These are phyloP conservation scores for Saccharomyces hybrid DNA, from an alignment of 1,139 yeast species.

Conservation along the genomic window DNA sequence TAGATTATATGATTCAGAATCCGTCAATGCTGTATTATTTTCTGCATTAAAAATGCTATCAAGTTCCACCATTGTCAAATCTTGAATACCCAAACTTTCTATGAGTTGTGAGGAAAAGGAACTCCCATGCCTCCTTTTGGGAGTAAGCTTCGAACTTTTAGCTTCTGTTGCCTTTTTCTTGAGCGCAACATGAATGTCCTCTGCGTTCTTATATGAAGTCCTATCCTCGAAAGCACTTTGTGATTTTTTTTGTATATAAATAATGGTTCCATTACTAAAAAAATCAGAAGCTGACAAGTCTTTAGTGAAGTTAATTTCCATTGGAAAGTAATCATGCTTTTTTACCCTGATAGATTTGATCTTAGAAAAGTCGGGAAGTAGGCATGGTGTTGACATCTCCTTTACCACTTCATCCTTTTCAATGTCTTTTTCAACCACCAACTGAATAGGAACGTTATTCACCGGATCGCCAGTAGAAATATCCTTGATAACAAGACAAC, in stretches of 20 bases:
- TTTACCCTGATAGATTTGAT: slow-evolving; percentile 33
- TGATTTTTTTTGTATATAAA: slow-evolving; percentile 18
- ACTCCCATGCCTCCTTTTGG: not conserved
- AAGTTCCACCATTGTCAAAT: slow-evolving; percentile 19
- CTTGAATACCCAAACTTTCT: slow-evolving; percentile 12
- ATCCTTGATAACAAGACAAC: slow-evolving; percentile 74
- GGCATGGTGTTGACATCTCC: slow-evolving; percentile 48
- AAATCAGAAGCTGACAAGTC: slow-evolving; percentile 17
- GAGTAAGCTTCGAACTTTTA: not conserved
- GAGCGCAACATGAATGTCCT: slow-evolving; percentile 13
- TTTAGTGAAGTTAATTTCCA: slow-evolving; percentile 21
- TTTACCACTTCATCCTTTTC: slow-evolving; percentile 35
- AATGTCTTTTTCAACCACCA: slow-evolving; percentile 43
- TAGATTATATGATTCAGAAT: slow-evolving; percentile 16
- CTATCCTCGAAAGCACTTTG: slow-evolving; percentile 2
- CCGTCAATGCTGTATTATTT: not conserved
- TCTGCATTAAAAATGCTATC: slow-evolving; percentile 7
- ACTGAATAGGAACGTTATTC: slow-evolving; percentile 29
- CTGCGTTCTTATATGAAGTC: slow-evolving; percentile 5
- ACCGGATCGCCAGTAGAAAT: slow-evolving; percentile 51
- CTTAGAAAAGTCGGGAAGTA: slow-evolving; percentile 53
- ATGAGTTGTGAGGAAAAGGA: slow-evolving; percentile 7
- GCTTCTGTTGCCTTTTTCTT: slow-evolving; percentile 8
- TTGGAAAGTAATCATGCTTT: slow-evolving; percentile 25
- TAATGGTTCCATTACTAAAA: slow-evolving; percentile 25